These are phyloP conservation scores for Coniosporium tulheliwenetii DNA, from an alignment of 2,329 filamentous ascomycete species.

Conservation along the genomic window DNA sequence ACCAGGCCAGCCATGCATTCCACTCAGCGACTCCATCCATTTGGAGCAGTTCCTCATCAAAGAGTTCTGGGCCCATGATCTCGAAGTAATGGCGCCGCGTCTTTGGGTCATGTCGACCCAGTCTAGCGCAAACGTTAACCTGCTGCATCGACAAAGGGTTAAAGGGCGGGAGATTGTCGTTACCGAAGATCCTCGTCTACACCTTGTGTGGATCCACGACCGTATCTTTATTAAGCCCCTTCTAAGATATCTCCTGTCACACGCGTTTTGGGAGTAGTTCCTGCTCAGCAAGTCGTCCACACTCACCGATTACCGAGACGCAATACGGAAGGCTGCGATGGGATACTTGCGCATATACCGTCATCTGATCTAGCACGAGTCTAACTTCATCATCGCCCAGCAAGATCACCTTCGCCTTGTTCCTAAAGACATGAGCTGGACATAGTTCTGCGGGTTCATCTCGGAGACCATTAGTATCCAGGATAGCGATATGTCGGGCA, in stretches of 20 bases:
- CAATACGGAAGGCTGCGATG: conserved; percentile 11
- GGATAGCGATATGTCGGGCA: conserved; percentile 13
- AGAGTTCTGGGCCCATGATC: conserved; percentile 3
- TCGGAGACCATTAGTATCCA: conserved; percentile 9
- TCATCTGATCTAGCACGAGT: conserved; percentile 17
- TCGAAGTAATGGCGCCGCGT: conserved; percentile 8
- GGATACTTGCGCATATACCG: conserved; percentile 22
- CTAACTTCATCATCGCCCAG: conserved; percentile 18
- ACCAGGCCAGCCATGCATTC: conserved; percentile 1
- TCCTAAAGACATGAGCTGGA: conserved; percentile 14
- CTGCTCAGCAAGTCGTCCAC: not conserved
- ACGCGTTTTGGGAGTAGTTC: conserved; percentile 4
- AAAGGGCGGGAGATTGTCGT: conserved; percentile 22
- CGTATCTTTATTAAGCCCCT: conserved; percentile 28
- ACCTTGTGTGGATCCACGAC: conserved; percentile 26
- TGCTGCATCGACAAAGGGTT: conserved; percentile 23
- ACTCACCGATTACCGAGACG: conserved; percentile 4
- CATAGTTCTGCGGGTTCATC: conserved; percentile 11
- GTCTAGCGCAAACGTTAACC: conserved; percentile 3
- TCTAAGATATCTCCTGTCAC: conserved; percentile 17
- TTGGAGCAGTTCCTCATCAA: conserved; percentile 1
- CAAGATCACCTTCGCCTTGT: conserved; percentile 10
- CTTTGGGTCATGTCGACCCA: conserved; percentile 9
- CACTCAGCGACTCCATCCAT: not conserved
- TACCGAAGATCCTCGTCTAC: conserved; percentile 24